Evolutionary conservation across 1,284 basidiomycete genomes (phyloP), one percentile per base, ranked within the genome.

Genomic region (Trametes hirsuta): DNA sequence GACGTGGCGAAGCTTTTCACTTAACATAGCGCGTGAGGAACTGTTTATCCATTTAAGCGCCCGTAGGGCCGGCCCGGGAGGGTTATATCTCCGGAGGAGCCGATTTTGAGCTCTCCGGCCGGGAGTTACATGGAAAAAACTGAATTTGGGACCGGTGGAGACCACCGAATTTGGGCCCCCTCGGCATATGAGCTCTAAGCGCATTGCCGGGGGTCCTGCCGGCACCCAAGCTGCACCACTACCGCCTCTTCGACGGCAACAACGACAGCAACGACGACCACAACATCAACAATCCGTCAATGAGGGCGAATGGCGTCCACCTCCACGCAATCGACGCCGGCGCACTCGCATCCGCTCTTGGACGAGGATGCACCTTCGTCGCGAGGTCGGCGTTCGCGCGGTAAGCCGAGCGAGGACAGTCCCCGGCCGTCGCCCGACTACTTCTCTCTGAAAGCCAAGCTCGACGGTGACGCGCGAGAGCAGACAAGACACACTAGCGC

Each of bases 341-440:
- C 86, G 9, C 81, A 90, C 61, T 83, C 82, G 0, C 88, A 90
- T 67, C 88, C 88, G 48, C 80, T 90, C 21, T 82, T 81, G 15
- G 76, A 79, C 9, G 85, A 87, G 39, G 82, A 86, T 44, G 68
- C 69, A 5, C 73, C n/a, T 6, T 24, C 80, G n/a, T 76, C 83
- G 11, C 75, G 79, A 63, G 70, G 74, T 3, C 78, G 80, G 48
- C 69, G 79, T 62, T 72, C 79, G 66, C 73, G 78, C 63, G 59
- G 66, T 62, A 69, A 67, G 59, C 61, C 70, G 45, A 72, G 75
- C 40, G 68, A 70, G 18, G 68, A 67, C 15, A 66, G 68, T 44
- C 55, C 71, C 10, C 69, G 67, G 25, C 74, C 72, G 55, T 69
- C 72, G 18, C 70, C 75, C 5, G 85, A 79, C 66, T 88, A 89